Base-by-base conservation (phyloP, 2,329 filamentous ascomycete species). In the Aspergillus hortae region DNA sequence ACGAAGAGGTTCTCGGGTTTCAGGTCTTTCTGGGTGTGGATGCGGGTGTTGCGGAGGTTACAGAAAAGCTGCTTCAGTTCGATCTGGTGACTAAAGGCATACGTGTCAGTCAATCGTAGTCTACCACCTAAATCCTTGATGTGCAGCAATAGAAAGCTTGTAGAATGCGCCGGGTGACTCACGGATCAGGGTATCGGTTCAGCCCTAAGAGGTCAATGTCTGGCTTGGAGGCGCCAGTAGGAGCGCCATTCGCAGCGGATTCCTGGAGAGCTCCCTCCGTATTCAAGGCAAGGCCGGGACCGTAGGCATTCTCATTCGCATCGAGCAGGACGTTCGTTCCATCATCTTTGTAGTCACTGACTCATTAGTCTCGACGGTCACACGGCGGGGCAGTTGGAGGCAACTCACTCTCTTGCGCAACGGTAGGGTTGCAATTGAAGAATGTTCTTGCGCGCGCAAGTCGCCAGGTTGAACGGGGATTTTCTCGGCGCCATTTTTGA, bases 271-370 rank as follows among this genome's bases (percentile, higher is more conserved):
- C 76, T 10, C 77, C 75, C 38, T 80, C 66, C 1, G 67, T 63
- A 27, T 72, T 72, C 45, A 86, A 62, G 2, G 79, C 75, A 45
- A 96, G 76, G 1, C 89, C 87, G 0, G 94, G 92, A 0, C 94
- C 94, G 65, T 88, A 96, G 54, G 94, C 91, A 67, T 99, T 99
- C 76, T 99, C 94, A 67, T 99, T 99, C 62, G 94, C 94, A 70
- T 99, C 94, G 60, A 99, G 88, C 48, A 99, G 86, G 64, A 97
- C 85, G 67, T 97, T 97, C 53, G 86, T 92, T 61, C 94, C 94
- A 69, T 99, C 89, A 71, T 99, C 92, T 77, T 99, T 96, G 82
- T 99, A 97, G 81, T 99, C 94, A 77, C 90, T 95, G 67, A 66
- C 46, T 62, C 57, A 57, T 69, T 59, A 65, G 61, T 57, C 50